Percentiles rank a stretch among this genome's conserved stretches.
These are phyloP conservation scores for Carpinus fangiana DNA, from an alignment of 306 rosid genomes.

Conservation along the genomic window DNA sequence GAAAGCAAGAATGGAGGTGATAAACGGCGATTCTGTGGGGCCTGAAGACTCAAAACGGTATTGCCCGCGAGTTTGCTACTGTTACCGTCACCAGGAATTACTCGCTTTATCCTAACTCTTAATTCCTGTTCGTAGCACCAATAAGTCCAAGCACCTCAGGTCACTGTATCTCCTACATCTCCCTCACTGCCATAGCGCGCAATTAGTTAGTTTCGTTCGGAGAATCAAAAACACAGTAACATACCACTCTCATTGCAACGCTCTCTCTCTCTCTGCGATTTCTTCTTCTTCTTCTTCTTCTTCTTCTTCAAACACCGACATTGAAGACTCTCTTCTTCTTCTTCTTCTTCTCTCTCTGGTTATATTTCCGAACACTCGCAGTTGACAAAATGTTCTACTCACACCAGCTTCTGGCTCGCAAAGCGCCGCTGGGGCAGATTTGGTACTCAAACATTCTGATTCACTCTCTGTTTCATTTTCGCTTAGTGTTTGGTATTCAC, in stretches of 20 bases:
- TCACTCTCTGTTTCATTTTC: background rate
- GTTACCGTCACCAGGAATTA: background rate
- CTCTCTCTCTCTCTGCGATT: background rate
- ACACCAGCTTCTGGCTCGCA: conserved; percentile 83
- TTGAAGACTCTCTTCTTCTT: background rate
- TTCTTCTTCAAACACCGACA: background rate
- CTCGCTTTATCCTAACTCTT: background rate
- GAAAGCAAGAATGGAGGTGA: background rate
- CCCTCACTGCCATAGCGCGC: conserved; percentile 11
- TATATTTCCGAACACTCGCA: background rate
- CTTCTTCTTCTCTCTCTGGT: conserved; percentile 9
- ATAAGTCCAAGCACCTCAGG: background rate
- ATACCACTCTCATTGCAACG: background rate
- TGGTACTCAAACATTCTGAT: conserved; percentile 40
- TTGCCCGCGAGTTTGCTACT: background rate
- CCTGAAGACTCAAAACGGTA: background rate
- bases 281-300: background rate
- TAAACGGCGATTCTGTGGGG: background rate
- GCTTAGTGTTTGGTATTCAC: background rate
- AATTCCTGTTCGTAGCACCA: background rate
- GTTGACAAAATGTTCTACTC: conserved; percentile 66
- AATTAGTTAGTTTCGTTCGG: conserved; percentile 9
- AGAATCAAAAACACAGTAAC: background rate
- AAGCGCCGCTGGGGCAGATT: conserved; percentile 83
- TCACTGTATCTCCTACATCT: background rate